These are phyloP conservation scores for Pythium aphanidermatum DNA, from an alignment of 352 stramenopile genomes.

Conservation along the genomic window DNA sequence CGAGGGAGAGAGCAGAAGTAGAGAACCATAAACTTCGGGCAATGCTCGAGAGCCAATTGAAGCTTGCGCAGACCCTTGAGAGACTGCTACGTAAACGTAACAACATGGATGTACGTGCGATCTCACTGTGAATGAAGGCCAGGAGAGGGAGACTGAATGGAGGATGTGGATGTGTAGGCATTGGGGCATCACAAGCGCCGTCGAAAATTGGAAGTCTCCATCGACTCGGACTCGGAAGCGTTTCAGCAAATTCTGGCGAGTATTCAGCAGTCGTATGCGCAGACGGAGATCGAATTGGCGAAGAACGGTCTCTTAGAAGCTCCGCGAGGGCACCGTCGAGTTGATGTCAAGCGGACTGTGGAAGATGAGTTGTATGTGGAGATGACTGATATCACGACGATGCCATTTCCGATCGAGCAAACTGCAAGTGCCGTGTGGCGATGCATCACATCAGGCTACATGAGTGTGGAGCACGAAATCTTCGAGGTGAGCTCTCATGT, in stretches of 20 bases:
- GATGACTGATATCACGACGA: conserved; percentile 15
- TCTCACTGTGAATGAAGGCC: no score
- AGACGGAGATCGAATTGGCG: conserved; percentile 25
- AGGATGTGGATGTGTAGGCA: background rate
- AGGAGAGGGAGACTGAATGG: no score
- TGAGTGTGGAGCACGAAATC: conserved; percentile 26
- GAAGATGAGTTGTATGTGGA: conserved; percentile 11
- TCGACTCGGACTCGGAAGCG: conserved; percentile 1
- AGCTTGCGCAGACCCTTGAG: conserved; percentile 11
- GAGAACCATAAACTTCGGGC: conserved; percentile 13
- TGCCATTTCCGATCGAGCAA: conserved; percentile 18
- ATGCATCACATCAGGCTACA: conserved; percentile 26
- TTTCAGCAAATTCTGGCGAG: conserved; percentile 24
- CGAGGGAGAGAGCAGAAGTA: conserved; percentile 1
- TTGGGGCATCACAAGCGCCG: background rate
- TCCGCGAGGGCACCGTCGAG: conserved; percentile 1
- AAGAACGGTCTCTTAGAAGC: conserved; percentile 27
- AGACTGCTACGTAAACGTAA: conserved; percentile 10
- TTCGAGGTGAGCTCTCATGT: conserved; percentile 13
- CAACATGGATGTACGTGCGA: background rate
- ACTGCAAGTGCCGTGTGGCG: conserved; percentile 19
- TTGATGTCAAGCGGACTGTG: background rate
- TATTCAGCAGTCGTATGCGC: conserved; percentile 21
- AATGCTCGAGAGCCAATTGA: conserved; percentile 10
- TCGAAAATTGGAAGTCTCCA: background rate